Conservation (phyloP, 106 monocot species). For the Dendrobium nobile region DNA sequence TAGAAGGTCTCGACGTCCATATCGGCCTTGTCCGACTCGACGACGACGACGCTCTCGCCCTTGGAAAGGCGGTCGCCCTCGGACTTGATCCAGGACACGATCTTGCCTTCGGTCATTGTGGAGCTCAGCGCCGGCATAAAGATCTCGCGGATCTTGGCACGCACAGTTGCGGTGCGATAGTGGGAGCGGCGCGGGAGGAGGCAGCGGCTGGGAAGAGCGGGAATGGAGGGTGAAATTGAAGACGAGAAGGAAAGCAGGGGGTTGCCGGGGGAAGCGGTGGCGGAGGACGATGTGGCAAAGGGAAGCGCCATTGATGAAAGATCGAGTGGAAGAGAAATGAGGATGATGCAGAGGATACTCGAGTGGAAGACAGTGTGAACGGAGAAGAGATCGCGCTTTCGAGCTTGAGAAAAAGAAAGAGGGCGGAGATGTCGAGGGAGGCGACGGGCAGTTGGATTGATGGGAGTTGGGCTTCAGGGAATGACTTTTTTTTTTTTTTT, state of each 20-base stretch:
- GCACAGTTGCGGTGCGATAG: constrained; percentile 9
- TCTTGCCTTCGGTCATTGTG: constrained; percentile 99
- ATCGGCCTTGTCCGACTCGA: constrained; percentile 98
- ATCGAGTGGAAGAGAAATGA: not conserved
- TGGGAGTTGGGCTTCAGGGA: not conserved
- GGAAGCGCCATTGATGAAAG: constrained; percentile 29
- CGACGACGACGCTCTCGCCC: constrained; percentile 94
- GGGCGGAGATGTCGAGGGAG: not conserved
- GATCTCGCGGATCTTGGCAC: constrained; percentile 97
- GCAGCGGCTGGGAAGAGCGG: constrained; percentile 3
- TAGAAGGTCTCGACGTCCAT: constrained; percentile 99
- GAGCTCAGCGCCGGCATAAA: constrained; percentile 99
- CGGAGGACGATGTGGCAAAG: constrained; percentile 1
- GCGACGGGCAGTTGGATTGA: not conserved
- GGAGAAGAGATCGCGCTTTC: not conserved
- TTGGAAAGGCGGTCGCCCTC: constrained; percentile 86
- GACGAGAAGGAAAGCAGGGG: constrained; percentile 26
- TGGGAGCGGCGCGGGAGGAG: not conserved
- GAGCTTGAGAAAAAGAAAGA: not conserved
- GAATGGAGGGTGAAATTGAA: constrained; percentile 3
- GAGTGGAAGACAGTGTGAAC: not conserved
- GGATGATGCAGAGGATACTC: not conserved
- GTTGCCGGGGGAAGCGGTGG: not conserved
- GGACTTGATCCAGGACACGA: constrained; percentile 86
- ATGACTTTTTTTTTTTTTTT: too few relatives aligned